Conservation (phyloP, 352 stramenopile genomes). For the Phytophthora rubi region DNA sequence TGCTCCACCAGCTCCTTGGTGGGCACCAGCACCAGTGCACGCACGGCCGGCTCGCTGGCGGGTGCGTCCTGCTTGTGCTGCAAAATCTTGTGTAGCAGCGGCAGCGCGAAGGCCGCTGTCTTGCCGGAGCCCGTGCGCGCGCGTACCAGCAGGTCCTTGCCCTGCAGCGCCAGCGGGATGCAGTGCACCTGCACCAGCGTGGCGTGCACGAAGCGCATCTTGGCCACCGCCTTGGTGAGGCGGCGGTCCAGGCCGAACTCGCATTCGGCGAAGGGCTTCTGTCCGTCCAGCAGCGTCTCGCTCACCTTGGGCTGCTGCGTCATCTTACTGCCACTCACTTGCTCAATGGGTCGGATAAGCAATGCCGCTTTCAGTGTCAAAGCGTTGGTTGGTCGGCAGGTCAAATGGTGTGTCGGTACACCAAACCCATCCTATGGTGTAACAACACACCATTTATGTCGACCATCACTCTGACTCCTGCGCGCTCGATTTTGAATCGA, state of each 20-base stretch:
- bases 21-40: constrained; percentile 95
- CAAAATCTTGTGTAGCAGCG: constrained; percentile 93
- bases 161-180: constrained; percentile 92
- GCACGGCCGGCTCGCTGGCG: constrained; percentile 50
- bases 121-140: constrained; percentile 94
- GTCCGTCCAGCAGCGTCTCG: constrained; percentile 75
- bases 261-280: constrained; percentile 79
- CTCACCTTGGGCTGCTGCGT: constrained; percentile 56
- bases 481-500: constrained; percentile 17
- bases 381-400: constrained; percentile 32
- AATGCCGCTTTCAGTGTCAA: constrained; percentile 11
- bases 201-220: constrained; percentile 93
- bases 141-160: constrained; percentile 94
- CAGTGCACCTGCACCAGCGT: constrained; percentile 96
- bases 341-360: constrained; percentile 2
- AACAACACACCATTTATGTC: no score
- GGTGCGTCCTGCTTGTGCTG: constrained; percentile 73
- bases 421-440: background rate
- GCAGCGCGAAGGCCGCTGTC: constrained; percentile 94
- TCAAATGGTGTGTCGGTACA: constrained; percentile 6
- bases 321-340: constrained; percentile 15
- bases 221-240: constrained; percentile 91
- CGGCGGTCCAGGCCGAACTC: constrained; percentile 93
- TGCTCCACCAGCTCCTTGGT: constrained; percentile 98
- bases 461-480: constrained; percentile 22